Evolutionary conservation across 352 stramenopile species (phyloP), one percentile per base, ranked within the genome.

Genomic region (Aphanomyces cochlioides): DNA sequence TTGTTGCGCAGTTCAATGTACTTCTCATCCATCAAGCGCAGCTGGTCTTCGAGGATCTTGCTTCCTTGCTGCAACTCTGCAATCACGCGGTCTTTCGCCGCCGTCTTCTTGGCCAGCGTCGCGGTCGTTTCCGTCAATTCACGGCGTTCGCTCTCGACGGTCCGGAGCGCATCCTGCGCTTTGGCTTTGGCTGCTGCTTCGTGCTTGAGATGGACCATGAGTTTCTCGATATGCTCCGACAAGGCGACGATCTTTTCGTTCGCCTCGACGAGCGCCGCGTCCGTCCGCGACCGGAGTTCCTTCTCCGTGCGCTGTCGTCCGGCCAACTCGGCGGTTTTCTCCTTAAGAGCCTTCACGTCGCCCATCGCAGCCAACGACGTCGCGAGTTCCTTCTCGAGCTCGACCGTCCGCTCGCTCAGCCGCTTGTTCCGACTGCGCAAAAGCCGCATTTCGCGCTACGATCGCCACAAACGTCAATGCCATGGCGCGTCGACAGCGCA

Each of bases 21-120:
- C 77, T 98, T 98, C 61, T 98, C 88, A 74, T 98, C 94, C 94
- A 98, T 98, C n/a, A 98, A 81, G 7, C 89, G 84, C 54, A 98
- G 81, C 69, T 98, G 95, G 65, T 98, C 94, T 77, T 98, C 94
- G 13, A 98, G 78, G 41, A 98, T 96, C 68, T 96, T 94, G 8
- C 83, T 84, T 34, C 92, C 94, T 77, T 98, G 92, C 75, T 96
- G 87, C 10, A 98, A 75, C 66, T 98, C 93, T 40, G 83, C 75
- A 45, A 98, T 85, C 58, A 96, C 83, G 15, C 86, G 72, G 37
- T 98, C 93, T 61, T 97, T 95, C 4, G 74, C 73, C 4, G 77
- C 74, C 47, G 85, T 90, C 58, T 96, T 96, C 74, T 96, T 96
- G 41, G 75, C 75, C 47, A 97, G 77, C 17, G 73, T 56, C 0